Conservation (phyloP, 2,329 filamentous ascomycete genomes). For the Zymoseptoria ardabiliae region DNA sequence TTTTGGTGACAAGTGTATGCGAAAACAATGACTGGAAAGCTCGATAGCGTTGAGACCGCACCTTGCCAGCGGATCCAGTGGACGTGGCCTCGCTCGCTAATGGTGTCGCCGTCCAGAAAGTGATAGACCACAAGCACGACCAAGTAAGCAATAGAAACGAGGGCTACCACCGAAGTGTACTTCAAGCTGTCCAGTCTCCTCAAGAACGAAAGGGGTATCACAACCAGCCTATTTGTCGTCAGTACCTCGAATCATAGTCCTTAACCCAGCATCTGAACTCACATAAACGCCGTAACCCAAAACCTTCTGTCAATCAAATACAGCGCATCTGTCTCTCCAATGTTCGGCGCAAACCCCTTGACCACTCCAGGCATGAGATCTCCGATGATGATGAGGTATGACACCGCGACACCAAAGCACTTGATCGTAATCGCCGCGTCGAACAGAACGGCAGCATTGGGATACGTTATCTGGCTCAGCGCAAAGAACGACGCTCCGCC, state of each 20-base stretch:
- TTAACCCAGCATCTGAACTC: slow-evolving; percentile 21
- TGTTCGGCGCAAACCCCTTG: slow-evolving; percentile 57
- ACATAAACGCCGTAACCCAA: slow-evolving; percentile 98
- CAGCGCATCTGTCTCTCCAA: slow-evolving; percentile 50
- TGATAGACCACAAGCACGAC: slow-evolving; percentile 91
- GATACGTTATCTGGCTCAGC: slow-evolving; percentile 93
- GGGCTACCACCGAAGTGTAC: slow-evolving; percentile 86
- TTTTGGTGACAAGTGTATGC: slow-evolving; percentile 99
- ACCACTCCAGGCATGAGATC: slow-evolving; percentile 96
- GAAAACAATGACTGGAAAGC: slow-evolving; percentile 91
- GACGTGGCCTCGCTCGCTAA: slow-evolving; percentile 65
- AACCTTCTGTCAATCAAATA: slow-evolving; percentile 88
- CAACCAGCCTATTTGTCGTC: slow-evolving; percentile 57
- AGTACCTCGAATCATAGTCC: slow-evolving; percentile 5
- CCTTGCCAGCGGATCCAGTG: slow-evolving; percentile 73
- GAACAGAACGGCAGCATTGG: slow-evolving; percentile 90
- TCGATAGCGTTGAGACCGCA: slow-evolving; percentile 69
- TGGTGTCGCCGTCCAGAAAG: slow-evolving; percentile 69
- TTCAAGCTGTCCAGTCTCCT: slow-evolving; percentile 89
- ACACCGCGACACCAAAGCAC: slow-evolving; percentile 94
- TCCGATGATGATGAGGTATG: slow-evolving; percentile 97
- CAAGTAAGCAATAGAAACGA: slow-evolving; percentile 89
- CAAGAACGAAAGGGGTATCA: slow-evolving; percentile 90
- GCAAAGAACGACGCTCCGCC: slow-evolving; percentile 90
- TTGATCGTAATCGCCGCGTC: slow-evolving; percentile 95